phyloP scores from a whole-genome alignment of 306 rosid genomes.

The Carpinus fangiana region DNA sequence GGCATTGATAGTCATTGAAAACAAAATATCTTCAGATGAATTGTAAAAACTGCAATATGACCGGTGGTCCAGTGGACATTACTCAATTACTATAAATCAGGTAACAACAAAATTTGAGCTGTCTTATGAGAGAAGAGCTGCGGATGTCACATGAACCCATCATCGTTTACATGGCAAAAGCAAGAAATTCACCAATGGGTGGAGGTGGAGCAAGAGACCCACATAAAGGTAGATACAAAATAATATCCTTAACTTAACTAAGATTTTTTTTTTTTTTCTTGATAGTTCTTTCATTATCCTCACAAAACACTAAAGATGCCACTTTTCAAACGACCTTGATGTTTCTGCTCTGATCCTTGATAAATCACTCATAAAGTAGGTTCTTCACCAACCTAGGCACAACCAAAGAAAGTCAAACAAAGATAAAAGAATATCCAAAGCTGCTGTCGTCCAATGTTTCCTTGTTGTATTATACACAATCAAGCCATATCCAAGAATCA shows the following conservation, averaged over 20 bases:
- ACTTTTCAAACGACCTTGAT: background rate
- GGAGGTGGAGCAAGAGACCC: background rate
- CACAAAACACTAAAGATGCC: background rate
- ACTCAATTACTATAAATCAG: background rate
- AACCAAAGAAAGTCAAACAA: background rate
- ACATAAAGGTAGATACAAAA: background rate
- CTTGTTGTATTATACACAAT: background rate
- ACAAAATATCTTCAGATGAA: background rate
- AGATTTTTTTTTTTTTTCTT: background rate
- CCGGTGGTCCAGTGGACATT: too few relatives aligned
- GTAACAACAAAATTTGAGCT: background rate
- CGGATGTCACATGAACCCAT: background rate
- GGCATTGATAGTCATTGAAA: background rate
- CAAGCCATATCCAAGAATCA: background rate
- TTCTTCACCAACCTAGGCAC: background rate
- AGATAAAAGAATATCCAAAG: conserved; percentile 1
- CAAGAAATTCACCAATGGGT: background rate
- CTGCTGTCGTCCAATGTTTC: background rate
- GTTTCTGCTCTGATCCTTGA: background rate
- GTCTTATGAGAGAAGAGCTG: background rate
- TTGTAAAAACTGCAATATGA: background rate
- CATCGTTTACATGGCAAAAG: background rate
- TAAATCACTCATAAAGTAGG: background rate
- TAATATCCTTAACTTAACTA: background rate
- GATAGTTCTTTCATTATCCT: background rate